Evolutionary conservation across 352 stramenopile genomes (phyloP), one percentile per base, ranked within the genome.

Genomic region (Globisporangium solare): DNA sequence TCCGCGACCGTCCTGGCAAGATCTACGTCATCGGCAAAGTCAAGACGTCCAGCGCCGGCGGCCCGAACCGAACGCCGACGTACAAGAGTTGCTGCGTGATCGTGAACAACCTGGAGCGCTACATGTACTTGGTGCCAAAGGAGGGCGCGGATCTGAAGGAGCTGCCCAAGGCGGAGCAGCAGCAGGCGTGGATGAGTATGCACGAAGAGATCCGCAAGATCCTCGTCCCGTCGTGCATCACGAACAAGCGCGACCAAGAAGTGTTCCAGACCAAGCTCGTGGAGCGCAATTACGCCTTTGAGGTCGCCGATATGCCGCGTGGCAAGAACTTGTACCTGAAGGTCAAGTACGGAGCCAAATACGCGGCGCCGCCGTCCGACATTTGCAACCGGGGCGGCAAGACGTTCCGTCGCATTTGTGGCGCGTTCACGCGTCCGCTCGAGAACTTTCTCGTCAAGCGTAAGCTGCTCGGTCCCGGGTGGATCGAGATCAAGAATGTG

Each of bases 21-120:
- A 85, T 99, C 49, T 98, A 98, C 67, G 61, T 99, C 6, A 99
- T 99, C 60, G 97, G 97, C 43, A 99, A 99, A 71, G 94, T 99
- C 51, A 85, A 86, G 52, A 66, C 66, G 17, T 61, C 69, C 0
- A 73, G 64, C 18, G 46, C 12, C 8, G 56, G 61, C 0, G 63
- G 67, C 40, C 63, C 58, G 1, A 70, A 73, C 22, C 35, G 74
- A 15, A 71, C 70, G 1, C 61, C 78, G 10, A 68, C 72, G 27
- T 98, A 96, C 71, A 88, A 97, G 21, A 98, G 90, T 66, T 97
- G 91, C 71, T 99, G 97, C 65, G 92, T 98, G 17, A 81, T 95
- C 15, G 94, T 99, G 18, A 92, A 96, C 59, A 96, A 97, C 54
- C 83, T 99, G 47, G 72, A 97, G 52, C 87, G 96, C 41, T 98